Percentiles rank a stretch among this genome's conserved stretches.
Evolutionary conservation across 192 early-diverging fungal species (phyloP).

Genomic region (Mortierella hygrophila): DNA sequence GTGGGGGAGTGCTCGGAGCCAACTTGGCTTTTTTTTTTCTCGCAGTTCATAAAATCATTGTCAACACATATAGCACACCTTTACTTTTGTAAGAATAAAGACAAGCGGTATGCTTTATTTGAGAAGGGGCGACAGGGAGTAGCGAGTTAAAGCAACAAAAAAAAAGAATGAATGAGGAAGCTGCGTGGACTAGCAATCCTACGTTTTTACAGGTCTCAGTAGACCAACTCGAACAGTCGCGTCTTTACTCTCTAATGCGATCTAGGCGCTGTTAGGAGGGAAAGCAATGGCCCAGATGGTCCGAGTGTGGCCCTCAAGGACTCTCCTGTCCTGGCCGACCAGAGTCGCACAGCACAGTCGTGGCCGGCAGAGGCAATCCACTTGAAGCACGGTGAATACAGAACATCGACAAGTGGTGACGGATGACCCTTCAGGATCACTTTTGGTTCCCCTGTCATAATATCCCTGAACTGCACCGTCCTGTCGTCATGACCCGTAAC

Average conservation of each 20-base stretch:
- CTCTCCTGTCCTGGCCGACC: not conserved
- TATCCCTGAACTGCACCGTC: conserved; percentile 2
- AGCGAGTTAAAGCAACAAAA: no score
- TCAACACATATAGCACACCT: no score
- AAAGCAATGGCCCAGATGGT: not conserved
- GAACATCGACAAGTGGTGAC: not conserved
- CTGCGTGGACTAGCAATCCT: not conserved
- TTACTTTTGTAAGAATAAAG: no score
- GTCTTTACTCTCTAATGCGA: not conserved
- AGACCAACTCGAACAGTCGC: not conserved
- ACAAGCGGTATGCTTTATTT: no score
- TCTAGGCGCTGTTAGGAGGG: not conserved
- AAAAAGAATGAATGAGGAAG: not conserved
- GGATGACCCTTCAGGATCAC: not conserved
- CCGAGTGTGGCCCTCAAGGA: not conserved
- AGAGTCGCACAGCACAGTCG: not conserved
- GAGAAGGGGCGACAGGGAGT: no score
- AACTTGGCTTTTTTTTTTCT: no score
- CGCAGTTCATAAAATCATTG: no score
- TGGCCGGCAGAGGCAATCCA: not conserved
- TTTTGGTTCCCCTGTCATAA: not conserved
- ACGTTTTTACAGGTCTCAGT: not conserved
- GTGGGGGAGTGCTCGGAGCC: no score
- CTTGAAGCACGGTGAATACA: not conserved
- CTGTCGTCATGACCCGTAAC: not conserved